These are phyloP conservation scores for Tuber umbilicatum DNA, from an alignment of 495 filamentous ascomycete genomes.

Conservation along the genomic window DNA sequence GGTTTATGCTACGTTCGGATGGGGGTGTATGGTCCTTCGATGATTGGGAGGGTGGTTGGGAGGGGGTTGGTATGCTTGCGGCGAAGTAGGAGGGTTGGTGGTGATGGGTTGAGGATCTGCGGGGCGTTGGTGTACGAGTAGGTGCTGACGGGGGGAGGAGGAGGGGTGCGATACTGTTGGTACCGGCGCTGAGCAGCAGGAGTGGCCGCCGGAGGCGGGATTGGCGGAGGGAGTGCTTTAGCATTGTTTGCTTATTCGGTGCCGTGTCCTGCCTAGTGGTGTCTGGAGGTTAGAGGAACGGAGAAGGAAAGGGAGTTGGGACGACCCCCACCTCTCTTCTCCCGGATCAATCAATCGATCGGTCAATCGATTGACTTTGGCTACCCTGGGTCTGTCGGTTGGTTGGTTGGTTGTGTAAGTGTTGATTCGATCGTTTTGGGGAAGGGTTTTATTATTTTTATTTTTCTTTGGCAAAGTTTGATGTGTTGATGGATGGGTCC, in stretches of 20 bases:
- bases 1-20: not conserved
- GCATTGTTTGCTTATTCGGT: not conserved
- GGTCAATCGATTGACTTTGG: not conserved
- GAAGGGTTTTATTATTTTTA: not conserved
- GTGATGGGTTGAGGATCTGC: not conserved
- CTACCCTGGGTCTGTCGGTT: not conserved
- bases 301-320: not conserved
- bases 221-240: not conserved
- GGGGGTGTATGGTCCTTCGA: not conserved
- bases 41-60: not conserved
- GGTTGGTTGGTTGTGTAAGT: not conserved
- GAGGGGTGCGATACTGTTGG: not conserved
- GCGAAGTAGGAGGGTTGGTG: not conserved
- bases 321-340: not conserved
- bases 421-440: not conserved
- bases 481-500: not conserved
- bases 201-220: not conserved
- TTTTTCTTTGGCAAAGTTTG: not conserved
- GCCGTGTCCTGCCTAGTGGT: not conserved
- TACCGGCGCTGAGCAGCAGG: not conserved
- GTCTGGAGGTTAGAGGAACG: not conserved
- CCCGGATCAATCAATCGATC: not conserved
- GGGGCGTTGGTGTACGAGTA: not conserved
- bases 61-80: not conserved
- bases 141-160: not conserved